Evolutionary conservation across 495 filamentous ascomycete genomes (phyloP).

Genomic region (Lophiostoma macrostomum): DNA sequence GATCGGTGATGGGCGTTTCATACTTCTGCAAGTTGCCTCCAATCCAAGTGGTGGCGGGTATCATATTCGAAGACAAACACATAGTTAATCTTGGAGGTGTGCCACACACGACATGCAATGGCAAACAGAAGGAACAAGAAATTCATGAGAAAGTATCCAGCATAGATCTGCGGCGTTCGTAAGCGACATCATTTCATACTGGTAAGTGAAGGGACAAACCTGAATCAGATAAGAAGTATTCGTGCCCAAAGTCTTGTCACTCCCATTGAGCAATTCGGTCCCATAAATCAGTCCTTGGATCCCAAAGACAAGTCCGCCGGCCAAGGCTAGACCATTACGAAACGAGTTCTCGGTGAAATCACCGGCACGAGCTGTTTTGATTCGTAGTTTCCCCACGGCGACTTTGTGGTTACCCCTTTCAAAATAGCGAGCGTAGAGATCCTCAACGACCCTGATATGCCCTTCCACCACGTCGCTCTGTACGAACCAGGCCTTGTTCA

Average conservation of each 20-base stretch:
- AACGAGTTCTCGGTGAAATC: slow-evolving; percentile 75
- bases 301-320: slow-evolving; percentile 67
- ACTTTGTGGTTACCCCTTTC: slow-evolving; percentile 88
- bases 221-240: slow-evolving; percentile 74
- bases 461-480: slow-evolving; percentile 76
- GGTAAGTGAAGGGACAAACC: slow-evolving; percentile 42
- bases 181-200: slow-evolving; percentile 22
- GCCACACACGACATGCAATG: slow-evolving; percentile 78
- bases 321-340: slow-evolving; percentile 75
- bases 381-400: slow-evolving; percentile 78
- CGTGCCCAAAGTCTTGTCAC: slow-evolving; percentile 43
- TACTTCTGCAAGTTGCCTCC: slow-evolving; percentile 81
- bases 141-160: slow-evolving; percentile 74
- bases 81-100: slow-evolving; percentile 83
- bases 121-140: slow-evolving; percentile 73
- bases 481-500: slow-evolving; percentile 87
- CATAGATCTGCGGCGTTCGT: slow-evolving; percentile 63
- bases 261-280: slow-evolving; percentile 46
- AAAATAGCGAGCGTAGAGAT: slow-evolving; percentile 90
- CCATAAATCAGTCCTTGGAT: slow-evolving; percentile 73
- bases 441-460: slow-evolving; percentile 74
- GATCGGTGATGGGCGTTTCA: neutral
- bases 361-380: slow-evolving; percentile 57
- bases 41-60: slow-evolving; percentile 76
- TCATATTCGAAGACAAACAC: slow-evolving; percentile 96